phyloP scores from a whole-genome alignment of 2,329 filamentous ascomycete genomes.

The Exutisphaerella laricina region DNA sequence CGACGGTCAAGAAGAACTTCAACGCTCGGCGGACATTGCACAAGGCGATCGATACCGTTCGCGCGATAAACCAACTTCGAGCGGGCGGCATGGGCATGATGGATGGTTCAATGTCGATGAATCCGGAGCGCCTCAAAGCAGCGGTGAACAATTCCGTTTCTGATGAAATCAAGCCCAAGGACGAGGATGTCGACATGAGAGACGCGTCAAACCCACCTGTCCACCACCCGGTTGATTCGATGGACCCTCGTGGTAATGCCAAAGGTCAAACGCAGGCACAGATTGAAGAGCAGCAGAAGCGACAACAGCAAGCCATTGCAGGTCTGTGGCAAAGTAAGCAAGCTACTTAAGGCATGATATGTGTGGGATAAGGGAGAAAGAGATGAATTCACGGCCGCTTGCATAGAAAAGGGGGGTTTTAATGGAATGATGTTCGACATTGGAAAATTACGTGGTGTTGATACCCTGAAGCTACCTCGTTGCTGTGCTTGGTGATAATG shows the following conservation, averaged over 20 bases:
- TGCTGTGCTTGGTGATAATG: too few species aligned
- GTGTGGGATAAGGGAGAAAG: too few species aligned
- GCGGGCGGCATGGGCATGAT: slow-evolving; percentile 56
- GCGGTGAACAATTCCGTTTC: background rate
- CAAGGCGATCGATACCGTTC: slow-evolving; percentile 62
- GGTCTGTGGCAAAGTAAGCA: slow-evolving; percentile 47
- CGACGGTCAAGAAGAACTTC: slow-evolving; percentile 65
- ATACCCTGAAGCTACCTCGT: too few species aligned
- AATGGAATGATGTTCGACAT: too few species aligned
- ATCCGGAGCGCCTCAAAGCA: slow-evolving; percentile 38
- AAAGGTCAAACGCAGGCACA: slow-evolving; percentile 58
- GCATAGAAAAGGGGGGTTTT: background rate
- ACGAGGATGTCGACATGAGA: slow-evolving; percentile 38
- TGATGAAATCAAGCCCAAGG: slow-evolving; percentile 20
- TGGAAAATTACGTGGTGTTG: too few species aligned
- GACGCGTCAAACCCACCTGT: slow-evolving; percentile 25
- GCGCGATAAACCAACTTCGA: slow-evolving; percentile 62
- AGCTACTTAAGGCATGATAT: slow-evolving; percentile 12
- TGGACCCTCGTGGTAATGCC: slow-evolving; percentile 55
- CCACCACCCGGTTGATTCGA: slow-evolving; percentile 31
- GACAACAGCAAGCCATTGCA: slow-evolving; percentile 54
- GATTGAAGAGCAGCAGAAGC: slow-evolving; percentile 55
- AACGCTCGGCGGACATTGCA: slow-evolving; percentile 60
- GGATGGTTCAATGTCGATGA: slow-evolving; percentile 54
- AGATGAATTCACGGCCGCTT: slow-evolving; percentile 2